Base-by-base conservation (phyloP, 1,284 basidiomycete genomes). In the Apiotrichum siamense region DNA sequence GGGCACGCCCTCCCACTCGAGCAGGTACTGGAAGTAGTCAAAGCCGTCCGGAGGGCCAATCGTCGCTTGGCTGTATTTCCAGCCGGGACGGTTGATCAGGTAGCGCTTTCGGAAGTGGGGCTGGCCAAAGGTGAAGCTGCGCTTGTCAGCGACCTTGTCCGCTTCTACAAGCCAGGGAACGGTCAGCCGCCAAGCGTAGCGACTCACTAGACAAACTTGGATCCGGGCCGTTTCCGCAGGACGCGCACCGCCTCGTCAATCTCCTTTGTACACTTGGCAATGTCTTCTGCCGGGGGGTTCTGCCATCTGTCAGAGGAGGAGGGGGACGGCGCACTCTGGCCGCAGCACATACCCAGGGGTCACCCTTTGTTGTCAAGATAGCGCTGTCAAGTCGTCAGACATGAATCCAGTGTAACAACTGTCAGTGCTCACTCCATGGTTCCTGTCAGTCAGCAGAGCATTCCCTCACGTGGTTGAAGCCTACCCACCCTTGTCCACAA, bases 311-410 rank as follows among this genome's bases (percentile, higher is more conserved):
- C 40, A 43, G 41, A 13, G n/a, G 18, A 23, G 17, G 12, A 26
- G 3, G 18, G 18, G 38, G 21, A 23, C n/a, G n/a, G n/a, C n/a
- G n/a, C n/a, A n/a, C n/a, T n/a, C n/a, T n/a, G n/a, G n/a, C n/a
- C n/a, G n/a, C n/a, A n/a, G 21, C 17, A 71, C 80, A 55, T 61
- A 88, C 88, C 90, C 90, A 93, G 56, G 90, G 85, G 66, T 91
- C 86, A 9, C 87, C 85, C 70, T 89, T 88, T 0, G 81, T 79
- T 0, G 89, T 86, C 81, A 93, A 83, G 86, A 96, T 88, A 0
- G 90, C 88, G 69, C 72, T 73, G 45, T n/a, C n/a, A n/a, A n/a
- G 23, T 10, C 6, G 44, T 56, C 29, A 55, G 47, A 23, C 5
- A 12, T 29, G n/a, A 7, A 33, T 55, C 31, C 47, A 41, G 21